Base-by-base conservation (phyloP, 2,329 filamentous ascomycete species). In the Penicillium expansum region DNA sequence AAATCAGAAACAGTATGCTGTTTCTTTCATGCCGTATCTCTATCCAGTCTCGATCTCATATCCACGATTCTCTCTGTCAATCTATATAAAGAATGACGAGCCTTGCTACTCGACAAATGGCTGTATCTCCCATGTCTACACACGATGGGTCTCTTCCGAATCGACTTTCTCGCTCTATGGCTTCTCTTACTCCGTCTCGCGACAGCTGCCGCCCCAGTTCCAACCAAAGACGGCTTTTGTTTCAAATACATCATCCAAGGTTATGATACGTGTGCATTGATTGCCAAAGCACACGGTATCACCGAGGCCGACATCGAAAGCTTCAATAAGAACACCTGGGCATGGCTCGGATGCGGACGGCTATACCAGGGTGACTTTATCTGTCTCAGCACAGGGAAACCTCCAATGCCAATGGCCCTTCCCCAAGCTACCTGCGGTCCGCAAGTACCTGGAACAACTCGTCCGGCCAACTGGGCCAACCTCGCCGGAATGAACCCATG, bases 251-350 rank as follows among this genome's bases (percentile, higher is more conserved):
- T 61, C 5, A 65, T 78, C 18, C 22, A 70, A 14, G n/a, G 56
- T 0, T 61, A 61, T 5, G 79, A 80, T 48, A 75, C 11, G 4
- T 62, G 32, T 72, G 68, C 39, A 43, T 69, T n/a, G 47, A 67
- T 65, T 30, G 63, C 60, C 1, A 61, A 58, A 1, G 49, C 55
- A 0, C 49, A 78, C 56, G 59, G 64, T 10, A 62, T 81, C 5
- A 77, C 69, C 0, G 58, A 64, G 0, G 61, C 69, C 0, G 64
- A 78, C 3, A 68, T 82, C 14, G 69, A 75, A 33, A 52, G 53
- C 0, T 72, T 70, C 24, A 80, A 80, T 60, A 72, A 68, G n/a
- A 65, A 72, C 2, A 80, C 78, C 7, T 81, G 79, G 79, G 77
- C 73, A 14, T 80, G 76, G 76, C 65, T 48, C 13, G 76, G 75